Evolutionary conservation across 2,329 filamentous ascomycete species (phyloP).

Genomic region (Neoascochyta sp.): DNA sequence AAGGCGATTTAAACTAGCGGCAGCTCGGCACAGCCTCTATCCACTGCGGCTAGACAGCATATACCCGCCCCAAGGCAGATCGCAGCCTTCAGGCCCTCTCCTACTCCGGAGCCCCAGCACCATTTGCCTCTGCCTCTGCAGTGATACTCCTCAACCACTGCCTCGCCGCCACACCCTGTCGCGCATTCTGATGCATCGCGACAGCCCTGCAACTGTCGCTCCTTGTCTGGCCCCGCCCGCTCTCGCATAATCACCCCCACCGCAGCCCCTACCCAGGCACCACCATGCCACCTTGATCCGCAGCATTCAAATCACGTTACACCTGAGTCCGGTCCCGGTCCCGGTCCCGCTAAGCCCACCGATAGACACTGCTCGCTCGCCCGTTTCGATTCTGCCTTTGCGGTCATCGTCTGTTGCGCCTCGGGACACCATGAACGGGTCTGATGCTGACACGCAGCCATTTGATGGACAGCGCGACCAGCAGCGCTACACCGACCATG

Average conservation of each 20-base stretch:
- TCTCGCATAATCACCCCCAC: constrained; percentile 14
- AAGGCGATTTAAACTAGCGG: constrained; percentile 23
- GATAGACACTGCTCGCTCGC: too few relatives aligned
- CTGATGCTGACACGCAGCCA: constrained; percentile 34
- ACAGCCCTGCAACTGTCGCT: constrained; percentile 10
- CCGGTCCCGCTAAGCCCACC: too few relatives aligned
- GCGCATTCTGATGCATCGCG: constrained; percentile 12
- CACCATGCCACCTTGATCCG: constrained; percentile 34
- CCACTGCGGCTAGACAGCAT: constrained; percentile 22
- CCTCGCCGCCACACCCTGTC: constrained; percentile 12
- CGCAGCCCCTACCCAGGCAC: constrained; percentile 28
- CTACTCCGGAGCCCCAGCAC: too few relatives aligned
- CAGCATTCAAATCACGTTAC: constrained; percentile 29
- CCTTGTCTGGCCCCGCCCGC: constrained; percentile 10
- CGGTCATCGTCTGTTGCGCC: constrained; percentile 10
- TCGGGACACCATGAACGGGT: constrained; percentile 25
- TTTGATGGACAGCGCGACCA: constrained; percentile 34
- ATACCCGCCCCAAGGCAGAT: constrained; percentile 34
- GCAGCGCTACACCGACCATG: constrained; percentile 34
- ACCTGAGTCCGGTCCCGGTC: too few relatives aligned
- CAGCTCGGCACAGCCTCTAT: constrained; percentile 33
- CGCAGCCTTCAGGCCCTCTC: constrained; percentile 24
- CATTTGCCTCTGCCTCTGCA: constrained; percentile 19
- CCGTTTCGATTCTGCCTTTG: constrained; percentile 27
- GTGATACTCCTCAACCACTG: constrained; percentile 21